phyloP scores from a whole-genome alignment of 208 protist genomes.

The Acanthamoeba polyphaga region DNA sequence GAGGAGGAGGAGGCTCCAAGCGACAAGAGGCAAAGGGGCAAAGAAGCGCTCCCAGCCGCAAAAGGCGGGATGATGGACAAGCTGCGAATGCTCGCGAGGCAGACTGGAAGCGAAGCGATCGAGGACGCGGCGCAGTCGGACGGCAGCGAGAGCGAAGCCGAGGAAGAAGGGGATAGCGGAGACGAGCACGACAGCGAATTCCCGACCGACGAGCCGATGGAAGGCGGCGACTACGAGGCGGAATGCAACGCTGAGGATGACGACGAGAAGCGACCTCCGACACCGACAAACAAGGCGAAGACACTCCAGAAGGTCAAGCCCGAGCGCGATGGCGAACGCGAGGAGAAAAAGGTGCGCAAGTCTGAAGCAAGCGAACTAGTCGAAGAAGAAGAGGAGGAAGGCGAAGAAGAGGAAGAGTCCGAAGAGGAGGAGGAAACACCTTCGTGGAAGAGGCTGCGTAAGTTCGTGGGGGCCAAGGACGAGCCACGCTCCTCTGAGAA shows the following conservation, averaged over 20 bases:
- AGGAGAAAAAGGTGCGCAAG: neutral
- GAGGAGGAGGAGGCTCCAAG: neutral
- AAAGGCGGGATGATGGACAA: constrained; percentile 30
- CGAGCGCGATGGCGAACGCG: neutral
- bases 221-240: neutral
- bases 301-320: neutral
- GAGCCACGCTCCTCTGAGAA: neutral
- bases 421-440: neutral
- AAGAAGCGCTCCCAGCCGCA: neutral
- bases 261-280: neutral
- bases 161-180: neutral
- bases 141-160: neutral
- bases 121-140: neutral
- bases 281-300: neutral
- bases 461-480: neutral
- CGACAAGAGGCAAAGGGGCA: neutral
- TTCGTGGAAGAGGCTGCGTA: neutral
- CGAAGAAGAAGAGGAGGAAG: neutral
- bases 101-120: neutral
- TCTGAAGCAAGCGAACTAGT: neutral
- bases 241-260: neutral
- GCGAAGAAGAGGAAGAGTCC: neutral
- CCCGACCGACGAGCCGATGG: neutral
- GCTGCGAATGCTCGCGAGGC: neutral
- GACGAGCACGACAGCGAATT: neutral